A percentile compares a stretch with the other conserved stretches of the same genome.
Evolutionary conservation across 208 protist genomes (phyloP).

Genomic region (Lotmaria passim): DNA sequence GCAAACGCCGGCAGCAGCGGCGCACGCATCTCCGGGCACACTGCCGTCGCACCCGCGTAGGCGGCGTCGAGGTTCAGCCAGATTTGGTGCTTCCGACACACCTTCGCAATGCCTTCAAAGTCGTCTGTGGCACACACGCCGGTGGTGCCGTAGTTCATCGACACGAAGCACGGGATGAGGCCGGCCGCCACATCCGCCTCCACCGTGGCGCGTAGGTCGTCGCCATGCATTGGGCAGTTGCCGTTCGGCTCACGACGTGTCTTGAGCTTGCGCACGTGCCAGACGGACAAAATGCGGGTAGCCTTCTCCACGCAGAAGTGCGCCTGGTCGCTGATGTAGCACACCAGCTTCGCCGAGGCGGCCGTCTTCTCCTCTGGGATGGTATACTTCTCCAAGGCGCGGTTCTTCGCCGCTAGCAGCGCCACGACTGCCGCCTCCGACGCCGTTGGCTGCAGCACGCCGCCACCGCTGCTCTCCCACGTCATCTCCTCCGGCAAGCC

Average conservation of each 20-base stretch:
- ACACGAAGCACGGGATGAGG: slow-evolving; percentile 58
- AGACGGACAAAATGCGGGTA: slow-evolving; percentile 43
- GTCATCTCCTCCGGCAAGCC: slow-evolving; percentile 53
- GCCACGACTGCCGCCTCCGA: slow-evolving; percentile 49
- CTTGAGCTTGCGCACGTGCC: slow-evolving; percentile 35
- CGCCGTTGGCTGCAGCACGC: slow-evolving; percentile 64
- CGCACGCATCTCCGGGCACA: slow-evolving; percentile 61
- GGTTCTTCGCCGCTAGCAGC: slow-evolving; percentile 56
- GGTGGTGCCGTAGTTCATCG: slow-evolving; percentile 62
- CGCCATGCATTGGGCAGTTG: slow-evolving; percentile 51
- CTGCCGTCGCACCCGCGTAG: slow-evolving; percentile 55
- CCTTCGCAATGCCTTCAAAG: slow-evolving; percentile 40
- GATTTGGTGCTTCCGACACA: slow-evolving; percentile 39
- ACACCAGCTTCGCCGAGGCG: slow-evolving; percentile 44
- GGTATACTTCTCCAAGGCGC: slow-evolving; percentile 24
- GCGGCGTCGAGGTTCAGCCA: slow-evolving; percentile 74
- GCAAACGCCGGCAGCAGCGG: slow-evolving; percentile 38
- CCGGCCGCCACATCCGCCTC: slow-evolving; percentile 49
- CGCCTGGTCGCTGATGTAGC: slow-evolving; percentile 53
- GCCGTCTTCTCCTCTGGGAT: slow-evolving; percentile 30
- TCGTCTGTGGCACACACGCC: slow-evolving; percentile 60
- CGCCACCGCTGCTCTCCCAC: slow-evolving; percentile 47
- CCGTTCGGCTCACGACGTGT: slow-evolving; percentile 32
- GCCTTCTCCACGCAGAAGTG: slow-evolving; percentile 71
- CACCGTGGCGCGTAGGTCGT: slow-evolving; percentile 39